Conservation (phyloP, 352 stramenopile genomes). For the Blastocystis hominis region DNA sequence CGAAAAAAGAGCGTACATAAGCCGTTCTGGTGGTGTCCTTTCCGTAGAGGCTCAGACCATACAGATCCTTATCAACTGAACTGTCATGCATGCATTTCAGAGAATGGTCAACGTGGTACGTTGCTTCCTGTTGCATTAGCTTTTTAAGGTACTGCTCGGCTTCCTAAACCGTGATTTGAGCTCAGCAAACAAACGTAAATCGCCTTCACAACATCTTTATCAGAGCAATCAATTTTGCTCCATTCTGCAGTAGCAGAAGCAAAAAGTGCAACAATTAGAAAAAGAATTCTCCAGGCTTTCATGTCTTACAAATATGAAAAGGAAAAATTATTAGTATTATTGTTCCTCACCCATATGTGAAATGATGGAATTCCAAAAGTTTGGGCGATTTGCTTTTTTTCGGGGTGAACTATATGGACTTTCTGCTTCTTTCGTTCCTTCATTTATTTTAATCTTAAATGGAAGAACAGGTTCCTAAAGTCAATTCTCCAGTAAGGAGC, state of each 20-base stretch:
- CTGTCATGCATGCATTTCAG: not conserved
- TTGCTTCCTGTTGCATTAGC: not conserved
- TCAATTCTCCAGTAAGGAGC: not conserved
- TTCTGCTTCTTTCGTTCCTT: not conserved
- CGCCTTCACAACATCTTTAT: conserved; percentile 19
- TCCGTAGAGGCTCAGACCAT: not conserved
- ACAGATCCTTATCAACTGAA: not conserved
- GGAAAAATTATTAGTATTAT: no score
- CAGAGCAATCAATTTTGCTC: not conserved
- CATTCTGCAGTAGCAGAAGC: not conserved
- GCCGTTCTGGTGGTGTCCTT: not conserved
- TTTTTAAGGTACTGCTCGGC: not conserved
- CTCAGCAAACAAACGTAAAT: not conserved
- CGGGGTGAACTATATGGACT: not conserved
- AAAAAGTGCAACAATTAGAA: not conserved
- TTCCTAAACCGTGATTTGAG: not conserved
- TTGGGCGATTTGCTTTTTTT: no score
- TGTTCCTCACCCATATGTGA: no score
- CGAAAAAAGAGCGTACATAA: not conserved
- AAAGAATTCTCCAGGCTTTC: not conserved
- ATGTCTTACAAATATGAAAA: no score
- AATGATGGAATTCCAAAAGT: no score
- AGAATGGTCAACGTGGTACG: not conserved
- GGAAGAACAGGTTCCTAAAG: not conserved
- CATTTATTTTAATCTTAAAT: not conserved